Evolutionary conservation across 495 filamentous ascomycete genomes (phyloP).

Genomic region (Margaritispora aquatica): DNA sequence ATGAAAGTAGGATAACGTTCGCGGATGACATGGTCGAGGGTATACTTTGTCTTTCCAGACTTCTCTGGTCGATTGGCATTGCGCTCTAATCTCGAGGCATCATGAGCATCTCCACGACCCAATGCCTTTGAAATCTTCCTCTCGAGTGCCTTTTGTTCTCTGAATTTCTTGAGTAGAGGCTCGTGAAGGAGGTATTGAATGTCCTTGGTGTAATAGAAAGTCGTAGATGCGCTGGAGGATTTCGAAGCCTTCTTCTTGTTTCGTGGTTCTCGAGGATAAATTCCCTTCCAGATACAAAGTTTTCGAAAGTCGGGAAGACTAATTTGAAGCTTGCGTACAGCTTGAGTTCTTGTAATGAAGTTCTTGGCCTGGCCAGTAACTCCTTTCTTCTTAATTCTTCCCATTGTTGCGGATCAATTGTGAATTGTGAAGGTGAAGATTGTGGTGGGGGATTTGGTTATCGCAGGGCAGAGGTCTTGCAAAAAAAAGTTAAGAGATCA

Average conservation of each 20-base stretch:
- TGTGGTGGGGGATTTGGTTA: neutral
- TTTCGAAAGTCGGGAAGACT: conserved; percentile 94
- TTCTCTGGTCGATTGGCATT: conserved; percentile 69
- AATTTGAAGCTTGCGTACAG: conserved; percentile 95
- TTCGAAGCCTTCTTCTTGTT: conserved; percentile 96
- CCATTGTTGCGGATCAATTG: conserved; percentile 55
- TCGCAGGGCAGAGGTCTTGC: neutral
- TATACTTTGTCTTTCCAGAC: conserved; percentile 76
- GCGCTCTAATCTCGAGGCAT: conserved; percentile 62
- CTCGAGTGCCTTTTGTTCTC: conserved; percentile 89
- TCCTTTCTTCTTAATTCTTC: conserved; percentile 90
- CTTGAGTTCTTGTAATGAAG: conserved; percentile 94
- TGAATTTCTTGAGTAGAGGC: conserved; percentile 90
- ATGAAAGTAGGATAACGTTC: conserved; percentile 97
- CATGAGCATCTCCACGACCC: conserved; percentile 81
- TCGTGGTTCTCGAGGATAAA: conserved; percentile 93
- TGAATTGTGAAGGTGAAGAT: neutral
- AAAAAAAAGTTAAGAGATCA: neutral
- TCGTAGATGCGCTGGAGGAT: conserved; percentile 79
- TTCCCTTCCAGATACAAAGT: conserved; percentile 98
- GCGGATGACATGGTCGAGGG: conserved; percentile 92
- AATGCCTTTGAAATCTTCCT: conserved; percentile 94
- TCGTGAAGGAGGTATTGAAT: conserved; percentile 98
- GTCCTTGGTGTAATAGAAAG: conserved; percentile 99
- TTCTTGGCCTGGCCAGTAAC: conserved; percentile 92